Evolutionary conservation across 495 filamentous ascomycete species (phyloP), one percentile per base, ranked within the genome.

Genomic region (Penicillium mononematosum): DNA sequence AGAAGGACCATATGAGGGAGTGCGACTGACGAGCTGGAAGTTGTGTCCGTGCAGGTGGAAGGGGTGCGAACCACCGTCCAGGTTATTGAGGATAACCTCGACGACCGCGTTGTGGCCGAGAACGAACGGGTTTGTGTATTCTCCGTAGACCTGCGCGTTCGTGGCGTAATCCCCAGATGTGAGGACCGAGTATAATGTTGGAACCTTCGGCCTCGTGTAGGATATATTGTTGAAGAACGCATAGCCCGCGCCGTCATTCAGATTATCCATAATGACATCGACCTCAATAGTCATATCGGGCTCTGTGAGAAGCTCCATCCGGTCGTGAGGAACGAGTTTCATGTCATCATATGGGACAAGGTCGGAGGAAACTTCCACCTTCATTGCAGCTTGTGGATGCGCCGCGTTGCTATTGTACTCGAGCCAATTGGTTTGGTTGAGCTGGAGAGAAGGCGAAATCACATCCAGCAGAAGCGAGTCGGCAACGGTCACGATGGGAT

Each of bases 1-100:
- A 17, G 78, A 74, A 0, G 65, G 58, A 1, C 84, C 73, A 19
- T 72, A 75, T 17, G 62, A 39, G 1, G 75, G 73, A 22, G 44
- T 54, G 1, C 87, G 82, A 25, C 73, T 71, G 41, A 90, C 66
- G 7, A 90, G 73, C 63, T 94, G 90, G 75, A 92, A 94, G 58
- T 85, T 81, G 73, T 95, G 91, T 1, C 91, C 91, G 78, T 96
- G 91, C 3, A 95, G 75, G 75, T 96, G 90, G 80, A 94, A 94
- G 0, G 91, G 91, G 67, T 96, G 91, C 16, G 79, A 83, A 48
- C 88, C 88, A 0, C 79, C 63, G 59, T 92, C 89, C 11, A 78
- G 63, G 65, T 94, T 96, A 81, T 95, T 94, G 11, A 96, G 65
- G 19, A 92, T 72, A 41, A 96, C 84, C 49, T 96, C 86, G 45